A percentile compares a stretch with the other conserved stretches of the same genome.
phyloP scores from a whole-genome alignment of 306 rosid genomes.

The Chamaecrista fasciculata region DNA sequence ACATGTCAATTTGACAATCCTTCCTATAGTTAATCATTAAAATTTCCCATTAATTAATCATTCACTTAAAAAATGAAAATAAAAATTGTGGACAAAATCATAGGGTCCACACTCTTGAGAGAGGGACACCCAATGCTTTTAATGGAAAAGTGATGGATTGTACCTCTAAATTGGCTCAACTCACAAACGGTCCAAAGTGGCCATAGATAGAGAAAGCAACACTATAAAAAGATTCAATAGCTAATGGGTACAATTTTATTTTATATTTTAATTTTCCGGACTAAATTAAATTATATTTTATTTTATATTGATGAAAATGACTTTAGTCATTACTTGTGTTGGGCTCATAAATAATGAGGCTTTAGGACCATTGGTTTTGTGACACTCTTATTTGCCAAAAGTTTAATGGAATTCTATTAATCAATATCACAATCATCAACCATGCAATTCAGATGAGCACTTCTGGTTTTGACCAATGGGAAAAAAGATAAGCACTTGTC shows the following conservation, averaged over 20 bases:
- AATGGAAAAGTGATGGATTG: slow-evolving; percentile 19
- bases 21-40: not conserved
- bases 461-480: slow-evolving; percentile 13
- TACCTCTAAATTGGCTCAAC: not conserved
- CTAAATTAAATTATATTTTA: too few relatives aligned
- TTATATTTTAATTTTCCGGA: too few relatives aligned
- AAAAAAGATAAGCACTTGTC: not conserved
- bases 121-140: slow-evolving; percentile 9
- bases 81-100: slow-evolving; percentile 1
- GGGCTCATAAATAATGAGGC: not conserved
- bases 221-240: not conserved
- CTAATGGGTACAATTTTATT: not conserved
- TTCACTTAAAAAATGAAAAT: not conserved
- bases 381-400: not conserved
- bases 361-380: not conserved
- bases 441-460: not conserved
- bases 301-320: slow-evolving; percentile 28
- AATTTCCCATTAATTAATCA: not conserved
- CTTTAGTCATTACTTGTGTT: not conserved
- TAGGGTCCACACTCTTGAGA: slow-evolving; percentile 1
- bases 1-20: not conserved
- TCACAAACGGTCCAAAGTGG: not conserved
- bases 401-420: not conserved
- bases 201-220: not conserved
- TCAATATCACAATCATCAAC: not conserved